Base-by-base conservation (phyloP, 1,284 basidiomycete species). In the Malassezia restricta region DNA sequence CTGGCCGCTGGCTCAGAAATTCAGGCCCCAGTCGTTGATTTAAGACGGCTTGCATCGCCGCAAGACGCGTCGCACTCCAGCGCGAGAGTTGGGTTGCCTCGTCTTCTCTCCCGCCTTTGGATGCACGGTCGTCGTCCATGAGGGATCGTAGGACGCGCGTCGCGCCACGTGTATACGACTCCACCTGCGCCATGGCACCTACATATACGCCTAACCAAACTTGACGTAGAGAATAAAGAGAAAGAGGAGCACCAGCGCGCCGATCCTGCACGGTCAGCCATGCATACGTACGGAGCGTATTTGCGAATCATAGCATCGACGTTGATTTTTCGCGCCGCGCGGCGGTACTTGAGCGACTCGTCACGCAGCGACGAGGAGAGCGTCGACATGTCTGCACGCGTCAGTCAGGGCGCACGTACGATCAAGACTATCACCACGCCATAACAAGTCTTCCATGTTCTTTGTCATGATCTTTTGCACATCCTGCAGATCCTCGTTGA, bases 391-490 rank as follows among this genome's bases (percentile, higher is more conserved):
- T 72, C 61, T 63, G 57, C 33, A 35, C 15, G 15, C 33, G 33
- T 35, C 11, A 35, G 33, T 15, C 3, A 35, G 11, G 11, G 15
- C 33, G 33, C 12, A 62, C 62, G 56, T 45, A 63, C 91, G 81
- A 74, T 96, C 92, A 57, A 98, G 78, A 37, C 87, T 91, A 74
- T 98, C 92, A 20, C 92, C 92, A 73, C 92, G 79, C 92, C 91
- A 96, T 35, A 99, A 77, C 51, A 99, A 77, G 75, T 98, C 94
- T 75, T 98, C 94, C 92, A 99, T 99, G 74, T 98, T 98, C 78
- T 98, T 99, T n/a, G 92, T 96, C 94, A 98, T 98, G 76, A 99
- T 96, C 63, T 87, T 79, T 44, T 92, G 96, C 53, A 99, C 92
- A 67, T 98, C 92, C 71, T 92, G 88, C 47, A 99, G 77, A 64